Evolutionary conservation across 2,329 filamentous ascomycete genomes (phyloP).

Genomic region (Epichloe coenophiala): DNA sequence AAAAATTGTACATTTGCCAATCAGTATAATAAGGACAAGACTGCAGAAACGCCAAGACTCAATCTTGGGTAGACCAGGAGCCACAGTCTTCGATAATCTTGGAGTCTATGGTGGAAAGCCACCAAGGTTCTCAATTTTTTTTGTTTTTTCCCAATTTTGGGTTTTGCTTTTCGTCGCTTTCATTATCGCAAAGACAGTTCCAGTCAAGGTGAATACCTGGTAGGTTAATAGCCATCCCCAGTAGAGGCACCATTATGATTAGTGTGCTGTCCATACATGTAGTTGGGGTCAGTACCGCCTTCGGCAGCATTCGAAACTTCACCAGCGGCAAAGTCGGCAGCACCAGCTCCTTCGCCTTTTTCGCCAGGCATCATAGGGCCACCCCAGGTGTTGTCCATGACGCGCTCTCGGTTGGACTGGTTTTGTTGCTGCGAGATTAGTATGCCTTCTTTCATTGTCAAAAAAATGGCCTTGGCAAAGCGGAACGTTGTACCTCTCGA

Average conservation of each 20-base stretch:
- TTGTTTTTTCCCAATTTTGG: too few species aligned
- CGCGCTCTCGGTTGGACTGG: slow-evolving; percentile 26
- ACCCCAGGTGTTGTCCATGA: slow-evolving; percentile 22
- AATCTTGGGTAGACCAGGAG: not conserved
- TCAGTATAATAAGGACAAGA: not conserved
- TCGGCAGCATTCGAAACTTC: slow-evolving; percentile 29
- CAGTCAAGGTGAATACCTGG: not conserved
- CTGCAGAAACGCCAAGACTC: not conserved
- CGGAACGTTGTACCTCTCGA: slow-evolving; percentile 62
- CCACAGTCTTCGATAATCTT: not conserved
- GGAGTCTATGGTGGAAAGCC: not conserved
- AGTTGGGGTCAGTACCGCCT: slow-evolving; percentile 27
- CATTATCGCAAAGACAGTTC: not conserved
- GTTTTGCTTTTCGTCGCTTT: not conserved
- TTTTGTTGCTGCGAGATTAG: slow-evolving; percentile 23
- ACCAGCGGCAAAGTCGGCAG: slow-evolving; percentile 27
- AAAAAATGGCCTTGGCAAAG: not conserved
- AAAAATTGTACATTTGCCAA: slow-evolving; percentile 3
- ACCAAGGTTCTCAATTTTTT: too few species aligned
- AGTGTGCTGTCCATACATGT: slow-evolving; percentile 40
- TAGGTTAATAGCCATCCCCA: slow-evolving; percentile 35
- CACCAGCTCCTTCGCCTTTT: slow-evolving; percentile 17
- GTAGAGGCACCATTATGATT: slow-evolving; percentile 45
- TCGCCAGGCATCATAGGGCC: slow-evolving; percentile 19
- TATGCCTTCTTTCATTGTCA: not conserved